These are phyloP conservation scores for Cryphonectria japonica DNA, from an alignment of 2,329 filamentous ascomycete genomes.

Conservation along the genomic window DNA sequence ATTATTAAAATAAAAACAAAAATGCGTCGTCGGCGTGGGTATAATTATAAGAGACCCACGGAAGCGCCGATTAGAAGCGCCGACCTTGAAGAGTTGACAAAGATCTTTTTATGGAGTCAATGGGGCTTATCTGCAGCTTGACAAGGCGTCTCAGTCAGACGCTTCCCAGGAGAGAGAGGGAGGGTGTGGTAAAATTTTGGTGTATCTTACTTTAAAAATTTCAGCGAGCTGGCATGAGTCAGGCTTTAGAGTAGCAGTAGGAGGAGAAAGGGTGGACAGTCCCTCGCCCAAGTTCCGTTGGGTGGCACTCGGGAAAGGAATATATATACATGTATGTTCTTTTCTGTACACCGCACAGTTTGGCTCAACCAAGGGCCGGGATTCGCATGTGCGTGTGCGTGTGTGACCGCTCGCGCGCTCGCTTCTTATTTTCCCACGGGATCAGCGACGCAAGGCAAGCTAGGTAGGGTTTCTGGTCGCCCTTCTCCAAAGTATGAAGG, in stretches of 20 bases:
- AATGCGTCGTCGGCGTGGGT: conserved; percentile 4
- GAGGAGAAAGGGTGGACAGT: neutral
- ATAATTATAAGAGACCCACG: conserved; percentile 11
- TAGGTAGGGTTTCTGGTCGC: neutral
- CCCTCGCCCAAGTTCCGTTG: neutral
- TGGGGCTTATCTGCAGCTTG: conserved; percentile 24
- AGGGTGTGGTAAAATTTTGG: conserved; percentile 17
- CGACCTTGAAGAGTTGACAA: conserved; percentile 12
- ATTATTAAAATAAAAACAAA: neutral
- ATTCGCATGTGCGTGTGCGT: neutral
- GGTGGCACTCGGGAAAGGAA: neutral
- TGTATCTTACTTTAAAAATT: conserved; percentile 5
- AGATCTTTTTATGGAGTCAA: conserved; percentile 28
- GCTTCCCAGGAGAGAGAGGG: neutral
- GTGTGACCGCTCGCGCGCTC: conserved; percentile 17
- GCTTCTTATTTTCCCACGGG: neutral
- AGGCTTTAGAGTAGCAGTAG: neutral
- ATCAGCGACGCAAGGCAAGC: conserved; percentile 12
- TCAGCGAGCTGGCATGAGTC: conserved; percentile 28
- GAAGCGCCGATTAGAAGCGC: conserved; percentile 12
- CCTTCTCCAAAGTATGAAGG: neutral
- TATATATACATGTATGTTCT: conserved; percentile 16
- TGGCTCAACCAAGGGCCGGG: conserved; percentile 16
- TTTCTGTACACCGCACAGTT: conserved; percentile 11
- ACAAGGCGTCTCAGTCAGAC: conserved; percentile 20